Evolutionary conservation across 2,329 filamentous ascomycete genomes (phyloP), one percentile per base, ranked within the genome.

Genomic region (Alternaria triticina): DNA sequence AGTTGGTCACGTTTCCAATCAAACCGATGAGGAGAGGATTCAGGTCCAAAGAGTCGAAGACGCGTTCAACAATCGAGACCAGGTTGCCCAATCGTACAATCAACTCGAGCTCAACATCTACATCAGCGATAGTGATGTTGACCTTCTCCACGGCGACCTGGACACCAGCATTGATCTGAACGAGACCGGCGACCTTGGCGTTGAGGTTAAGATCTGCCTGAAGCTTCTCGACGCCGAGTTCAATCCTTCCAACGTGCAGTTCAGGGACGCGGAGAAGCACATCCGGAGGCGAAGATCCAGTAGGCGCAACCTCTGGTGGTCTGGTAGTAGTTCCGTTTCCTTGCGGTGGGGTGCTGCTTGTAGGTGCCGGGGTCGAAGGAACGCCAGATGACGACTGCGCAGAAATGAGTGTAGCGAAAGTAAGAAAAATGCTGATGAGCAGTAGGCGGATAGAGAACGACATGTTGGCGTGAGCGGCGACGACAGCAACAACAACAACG

Each of bases 111-210:
- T 89, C 77, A 1, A 86, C 87, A 25, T 86, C 81, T 6, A 90
- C 86, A 67, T 89, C 87, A 12, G 83, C 80, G 61, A 90, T 89
- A 17, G 87, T 89, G 70, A 90, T 84, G 76, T 89, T 89, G 71
- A 90, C 81, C 68, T 84, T 82, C 62, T 83, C 72, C 13, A 86
- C 78, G 0, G 77, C 79, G 15, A 85, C 77, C 25, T 80, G 75
- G 7, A 86, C 83, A 59, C 84, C 84, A 0, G 84, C 84, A 65
- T 86, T 86, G 69, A 86, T 75, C 12, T 76, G 76, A 5, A 90
- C 87, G 1, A 90, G 82, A 45, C 82, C 83, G 13, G 87, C 87
- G n/a, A 90, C 82, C 63, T 86, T 83, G 33, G 87, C 87, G 52
- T 86, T 86, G 3, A 90, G 79, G 72, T 89, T 89, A 70, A 89